Percentiles rank a stretch among this genome's conserved stretches.
Evolutionary conservation across 306 rosid genomes (phyloP).

Genomic region (Hippophae rhamnoides): DNA sequence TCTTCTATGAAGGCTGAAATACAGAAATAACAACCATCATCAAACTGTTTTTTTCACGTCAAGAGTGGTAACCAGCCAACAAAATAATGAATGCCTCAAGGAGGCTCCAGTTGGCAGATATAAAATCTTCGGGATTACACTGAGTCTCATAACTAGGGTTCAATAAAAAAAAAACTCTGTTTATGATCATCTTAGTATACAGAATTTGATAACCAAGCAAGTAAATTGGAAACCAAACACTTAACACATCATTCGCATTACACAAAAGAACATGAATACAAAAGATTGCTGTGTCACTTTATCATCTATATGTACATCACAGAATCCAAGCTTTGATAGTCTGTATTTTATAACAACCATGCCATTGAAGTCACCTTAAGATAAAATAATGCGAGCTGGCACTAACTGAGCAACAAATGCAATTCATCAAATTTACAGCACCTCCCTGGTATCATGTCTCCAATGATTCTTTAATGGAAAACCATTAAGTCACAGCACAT

Average conservation of each 20-base stretch:
- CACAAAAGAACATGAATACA: slow-evolving; percentile 56
- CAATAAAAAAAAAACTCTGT: slow-evolving; percentile 24
- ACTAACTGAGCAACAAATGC: slow-evolving; percentile 40
- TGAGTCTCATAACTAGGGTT: slow-evolving; percentile 32
- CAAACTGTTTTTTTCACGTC: not conserved
- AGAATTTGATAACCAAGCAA: slow-evolving; percentile 27
- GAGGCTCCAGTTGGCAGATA: slow-evolving; percentile 26
- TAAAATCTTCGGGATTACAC: slow-evolving; percentile 27
- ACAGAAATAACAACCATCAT: not conserved
- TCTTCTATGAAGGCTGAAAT: not conserved
- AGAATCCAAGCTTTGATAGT: slow-evolving; percentile 53
- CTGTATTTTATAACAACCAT: slow-evolving; percentile 47
- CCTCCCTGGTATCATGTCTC: slow-evolving; percentile 25
- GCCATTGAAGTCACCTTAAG: slow-evolving; percentile 53
- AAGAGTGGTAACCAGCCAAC: slow-evolving; percentile 7
- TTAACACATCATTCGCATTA: slow-evolving; percentile 42
- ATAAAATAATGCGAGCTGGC: slow-evolving; percentile 42
- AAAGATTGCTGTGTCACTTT: slow-evolving; percentile 38
- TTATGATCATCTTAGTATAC: slow-evolving; percentile 31
- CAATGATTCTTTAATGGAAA: slow-evolving; percentile 28
- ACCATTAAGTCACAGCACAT: slow-evolving; percentile 27
- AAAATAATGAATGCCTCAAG: not conserved
- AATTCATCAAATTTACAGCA: slow-evolving; percentile 29
- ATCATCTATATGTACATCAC: slow-evolving; percentile 66
- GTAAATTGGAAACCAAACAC: slow-evolving; percentile 26